Evolutionary conservation across 305 asterid genomes (phyloP).

Genomic region (Solanum hybrid): DNA sequence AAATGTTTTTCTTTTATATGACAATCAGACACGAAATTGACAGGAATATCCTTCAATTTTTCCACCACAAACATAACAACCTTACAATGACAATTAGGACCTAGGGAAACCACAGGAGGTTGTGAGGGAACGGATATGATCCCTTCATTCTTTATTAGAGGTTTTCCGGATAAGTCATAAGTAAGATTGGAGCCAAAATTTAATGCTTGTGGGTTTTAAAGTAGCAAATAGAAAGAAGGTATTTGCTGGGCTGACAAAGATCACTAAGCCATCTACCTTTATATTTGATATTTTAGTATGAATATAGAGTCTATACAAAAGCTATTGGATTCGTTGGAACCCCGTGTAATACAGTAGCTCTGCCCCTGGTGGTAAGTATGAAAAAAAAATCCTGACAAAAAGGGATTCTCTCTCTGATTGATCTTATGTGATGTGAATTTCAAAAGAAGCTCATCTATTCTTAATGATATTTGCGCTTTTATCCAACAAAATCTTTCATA

Average conservation of each 20-base stretch:
- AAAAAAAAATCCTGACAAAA: background rate
- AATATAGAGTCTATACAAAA: background rate
- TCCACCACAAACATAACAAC: background rate
- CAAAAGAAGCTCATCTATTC: background rate
- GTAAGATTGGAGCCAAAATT: background rate
- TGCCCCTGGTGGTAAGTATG: background rate
- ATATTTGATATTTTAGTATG: background rate
- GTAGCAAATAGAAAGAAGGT: background rate
- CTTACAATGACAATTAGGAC: background rate
- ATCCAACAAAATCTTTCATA: background rate
- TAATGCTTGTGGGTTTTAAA: background rate
- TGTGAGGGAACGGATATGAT: background rate
- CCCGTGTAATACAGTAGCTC: background rate
- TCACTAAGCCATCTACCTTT: background rate
- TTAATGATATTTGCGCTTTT: background rate
- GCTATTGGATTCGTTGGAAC: background rate
- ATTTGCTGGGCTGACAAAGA: background rate
- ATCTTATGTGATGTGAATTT: background rate
- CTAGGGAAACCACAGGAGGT: background rate
- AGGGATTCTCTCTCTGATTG: background rate
- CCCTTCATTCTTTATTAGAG: background rate
- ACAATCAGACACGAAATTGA: constrained; percentile 2
- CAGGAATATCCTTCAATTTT: background rate
- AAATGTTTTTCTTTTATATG: background rate
- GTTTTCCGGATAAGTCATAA: too few relatives aligned